phyloP scores from a whole-genome alignment of 306 rosid genomes.

The Senna siamea region DNA sequence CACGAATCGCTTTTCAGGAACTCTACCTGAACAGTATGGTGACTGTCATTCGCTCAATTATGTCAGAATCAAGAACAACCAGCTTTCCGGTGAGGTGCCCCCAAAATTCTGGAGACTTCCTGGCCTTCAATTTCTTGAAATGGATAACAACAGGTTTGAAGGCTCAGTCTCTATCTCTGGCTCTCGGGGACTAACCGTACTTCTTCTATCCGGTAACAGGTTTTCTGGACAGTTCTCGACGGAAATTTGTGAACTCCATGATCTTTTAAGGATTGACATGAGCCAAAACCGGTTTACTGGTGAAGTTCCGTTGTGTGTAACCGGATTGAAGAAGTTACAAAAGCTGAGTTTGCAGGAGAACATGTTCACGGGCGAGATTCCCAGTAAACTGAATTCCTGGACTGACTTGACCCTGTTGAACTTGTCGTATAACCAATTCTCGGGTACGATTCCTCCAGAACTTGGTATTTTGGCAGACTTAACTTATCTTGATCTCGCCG shows the following conservation, averaged over 20 bases:
- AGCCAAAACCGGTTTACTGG: conserved; percentile 64
- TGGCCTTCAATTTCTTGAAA: conserved; percentile 37
- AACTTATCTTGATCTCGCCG: conserved; percentile 71
- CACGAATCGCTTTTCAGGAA: conserved; percentile 59
- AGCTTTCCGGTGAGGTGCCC: conserved; percentile 61
- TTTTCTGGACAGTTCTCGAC: conserved; percentile 62
- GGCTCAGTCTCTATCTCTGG: conserved; percentile 56
- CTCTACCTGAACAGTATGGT: conserved; percentile 48
- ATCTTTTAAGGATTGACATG: conserved; percentile 49
- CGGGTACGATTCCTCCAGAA: conserved; percentile 65
- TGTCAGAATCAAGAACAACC: conserved; percentile 64
- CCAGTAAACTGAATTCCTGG: conserved; percentile 56
- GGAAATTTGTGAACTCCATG: conserved; percentile 52
- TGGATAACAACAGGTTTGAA: conserved; percentile 57
- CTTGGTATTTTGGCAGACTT: conserved; percentile 62
- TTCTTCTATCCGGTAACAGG: conserved; percentile 48
- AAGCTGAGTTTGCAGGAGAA: conserved; percentile 68
- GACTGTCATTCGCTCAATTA: conserved; percentile 59
- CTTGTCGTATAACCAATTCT: conserved; percentile 57
- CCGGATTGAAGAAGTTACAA: conserved; percentile 58
- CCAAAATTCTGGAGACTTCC: conserved; percentile 60
- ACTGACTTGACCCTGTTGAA: conserved; percentile 62
- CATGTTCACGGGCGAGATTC: conserved; percentile 60
- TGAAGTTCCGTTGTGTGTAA: conserved; percentile 62
- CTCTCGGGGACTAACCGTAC: conserved; percentile 35